Conservation (phyloP, 2,329 filamentous ascomycete genomes). For the Colletotrichum camelliae region DNA sequence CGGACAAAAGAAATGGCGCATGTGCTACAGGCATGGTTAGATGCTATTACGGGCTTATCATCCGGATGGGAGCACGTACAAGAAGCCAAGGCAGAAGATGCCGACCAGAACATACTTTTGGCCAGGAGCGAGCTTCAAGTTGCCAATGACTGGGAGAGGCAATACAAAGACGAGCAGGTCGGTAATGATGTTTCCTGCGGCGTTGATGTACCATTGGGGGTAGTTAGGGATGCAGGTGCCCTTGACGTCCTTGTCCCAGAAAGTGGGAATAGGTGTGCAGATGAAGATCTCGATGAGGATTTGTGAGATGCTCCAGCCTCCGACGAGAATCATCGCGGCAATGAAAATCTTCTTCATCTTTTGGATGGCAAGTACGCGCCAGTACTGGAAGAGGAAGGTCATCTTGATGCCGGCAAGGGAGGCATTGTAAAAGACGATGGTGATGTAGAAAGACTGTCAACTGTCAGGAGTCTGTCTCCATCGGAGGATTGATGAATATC, state of each 20-base stretch:
- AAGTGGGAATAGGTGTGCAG: constrained; percentile 30
- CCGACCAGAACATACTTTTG: constrained; percentile 27
- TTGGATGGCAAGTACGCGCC: constrained; percentile 36
- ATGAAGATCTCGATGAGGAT: constrained; percentile 29
- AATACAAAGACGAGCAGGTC: constrained; percentile 23
- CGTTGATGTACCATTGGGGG: constrained; percentile 29
- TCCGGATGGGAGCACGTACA: constrained; percentile 3
- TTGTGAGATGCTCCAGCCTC: constrained; percentile 31
- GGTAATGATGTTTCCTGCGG: constrained; percentile 25
- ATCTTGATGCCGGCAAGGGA: constrained; percentile 35
- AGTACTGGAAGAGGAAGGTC: constrained; percentile 42
- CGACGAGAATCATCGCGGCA: constrained; percentile 28
- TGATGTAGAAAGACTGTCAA: constrained; percentile 32
- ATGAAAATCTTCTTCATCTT: constrained; percentile 31
- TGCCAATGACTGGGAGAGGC: constrained; percentile 21
- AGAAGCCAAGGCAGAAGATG: constrained; percentile 27
- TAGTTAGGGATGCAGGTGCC: constrained; percentile 27
- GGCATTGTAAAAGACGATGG: constrained; percentile 35
- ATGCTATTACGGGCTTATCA: neutral
- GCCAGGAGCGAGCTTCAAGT: constrained; percentile 9
- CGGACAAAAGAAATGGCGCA: constrained; percentile 29
- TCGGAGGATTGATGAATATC: neutral
- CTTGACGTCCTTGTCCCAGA: constrained; percentile 29
- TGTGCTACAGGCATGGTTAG: constrained; percentile 11
- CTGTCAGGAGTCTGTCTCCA: neutral